Base-by-base conservation (phyloP, 345 rosid genomes). In the Pelargonium nanum region DNA sequence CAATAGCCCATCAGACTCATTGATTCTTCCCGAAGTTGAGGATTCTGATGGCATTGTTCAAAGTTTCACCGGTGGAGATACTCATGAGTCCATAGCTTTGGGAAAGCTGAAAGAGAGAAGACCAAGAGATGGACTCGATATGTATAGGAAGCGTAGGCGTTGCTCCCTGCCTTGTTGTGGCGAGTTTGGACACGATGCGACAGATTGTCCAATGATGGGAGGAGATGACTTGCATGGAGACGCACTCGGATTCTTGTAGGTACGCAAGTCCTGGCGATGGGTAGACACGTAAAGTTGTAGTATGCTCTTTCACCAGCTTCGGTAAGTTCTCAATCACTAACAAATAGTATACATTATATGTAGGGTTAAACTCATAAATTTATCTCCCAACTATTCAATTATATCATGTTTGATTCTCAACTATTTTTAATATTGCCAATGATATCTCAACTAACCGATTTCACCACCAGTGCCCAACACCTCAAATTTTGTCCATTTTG, bases 31-130 rank as follows among this genome's bases (percentile, higher is more conserved):
- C 0, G 80, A 76, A 53, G 79, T 74, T 25, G 82, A 71, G 55
- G 86, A 79, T 55, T 55, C 80, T 34, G 81, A 77, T 70, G 87
- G 75, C 57, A 62, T 76, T 0, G 74, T 70, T 68, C 82, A 73
- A 22, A 64, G 65, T 34, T 78, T 77, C 28, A 62, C 74, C 23
- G 62, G 62, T 23, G 78, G 70, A 50, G 67, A 67, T 70, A 58
- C 79, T 25, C 70, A 74, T 12, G 84, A 72, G 26, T 34, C 77
- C 10, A 54, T 74, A 1, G 28, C 55, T 55, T 44, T 72, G 25
- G 82, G 74, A 58, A 81, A 77, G 76, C 60, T 79, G 58, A 83
- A 81, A 65, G 84, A 85, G 65, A 72, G 79, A 66, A 72, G 71
- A 55, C 66, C 67, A 13, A 77, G 84, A 67, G 76, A 78, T 57